Percentiles rank a stretch among this genome's conserved stretches.
phyloP scores from a whole-genome alignment of 2,329 filamentous ascomycete genomes.

The Fusarium tupiense region DNA sequence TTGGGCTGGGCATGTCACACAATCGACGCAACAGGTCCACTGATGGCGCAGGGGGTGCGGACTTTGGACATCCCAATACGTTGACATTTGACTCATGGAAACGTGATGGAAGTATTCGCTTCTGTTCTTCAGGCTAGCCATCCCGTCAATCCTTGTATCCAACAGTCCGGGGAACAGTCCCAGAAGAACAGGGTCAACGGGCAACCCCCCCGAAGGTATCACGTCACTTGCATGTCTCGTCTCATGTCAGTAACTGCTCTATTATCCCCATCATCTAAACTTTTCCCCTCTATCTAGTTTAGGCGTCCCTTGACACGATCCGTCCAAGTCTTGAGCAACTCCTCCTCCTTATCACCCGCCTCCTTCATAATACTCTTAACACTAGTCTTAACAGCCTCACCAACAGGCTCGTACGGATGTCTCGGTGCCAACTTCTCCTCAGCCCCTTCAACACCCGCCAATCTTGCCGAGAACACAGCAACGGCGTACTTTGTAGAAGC shows the following conservation, averaged over 20 bases:
- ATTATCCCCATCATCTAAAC: neutral
- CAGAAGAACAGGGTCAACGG: neutral
- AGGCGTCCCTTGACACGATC: slow-evolving; percentile 26
- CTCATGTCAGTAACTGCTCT: neutral
- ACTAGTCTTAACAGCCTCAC: slow-evolving; percentile 54
- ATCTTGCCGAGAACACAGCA: slow-evolving; percentile 65
- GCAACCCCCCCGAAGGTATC: neutral
- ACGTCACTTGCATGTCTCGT: neutral
- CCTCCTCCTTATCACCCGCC: slow-evolving; percentile 55
- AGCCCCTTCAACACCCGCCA: slow-evolving; percentile 68
- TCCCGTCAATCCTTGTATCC: neutral
- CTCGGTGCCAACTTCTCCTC: slow-evolving; percentile 67
- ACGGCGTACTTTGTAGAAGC: slow-evolving; percentile 76
- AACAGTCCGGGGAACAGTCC: neutral
- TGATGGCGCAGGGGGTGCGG: neutral
- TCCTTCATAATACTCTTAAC: slow-evolving; percentile 49
- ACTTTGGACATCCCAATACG: neutral
- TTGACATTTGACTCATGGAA: neutral
- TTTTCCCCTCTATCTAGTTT: slow-evolving; percentile 7
- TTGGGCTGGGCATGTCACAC: neutral
- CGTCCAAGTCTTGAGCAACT: slow-evolving; percentile 25
- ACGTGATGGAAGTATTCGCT: neutral
- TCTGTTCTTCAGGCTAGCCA: neutral
- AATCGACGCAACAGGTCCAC: neutral
- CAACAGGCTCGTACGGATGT: slow-evolving; percentile 66